Base-by-base conservation (phyloP, 2,329 filamentous ascomycete genomes). In the Torrubiellomyces zombiae region DNA sequence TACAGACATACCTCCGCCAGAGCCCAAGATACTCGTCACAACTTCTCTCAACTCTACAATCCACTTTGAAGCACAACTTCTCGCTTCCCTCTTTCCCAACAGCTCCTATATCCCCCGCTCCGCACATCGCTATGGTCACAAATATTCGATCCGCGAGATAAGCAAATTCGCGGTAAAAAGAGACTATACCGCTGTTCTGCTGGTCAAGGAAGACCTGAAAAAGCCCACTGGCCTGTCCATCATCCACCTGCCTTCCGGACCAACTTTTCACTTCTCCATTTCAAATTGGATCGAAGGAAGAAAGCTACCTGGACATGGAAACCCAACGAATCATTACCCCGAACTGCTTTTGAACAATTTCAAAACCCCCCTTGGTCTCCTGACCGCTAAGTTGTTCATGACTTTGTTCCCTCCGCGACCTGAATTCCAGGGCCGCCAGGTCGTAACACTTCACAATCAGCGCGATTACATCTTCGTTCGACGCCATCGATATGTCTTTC, bases 401-500 rank as follows among this genome's bases (percentile, higher is more conserved):
- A 51, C 47, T 8, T 35, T 56, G 23, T 55, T 56, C 51, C 89
- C 86, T 0, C 67, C 75, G 0, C 67, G 71, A 21, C 86, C 89
- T 0, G 81, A 95, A 40, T 59, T 95, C 5, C 64, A 77, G 37
- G 86, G 86, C 4, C 63, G 86, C 14, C 85, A 94, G 43, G 85
- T 94, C 1, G 72, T 94, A 7, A 94, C 86, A 1, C 55, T 94
- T 26, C 83, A 94, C 51, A 94, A 94, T 40, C 85, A 93, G 57
- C 75, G 86, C 34, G 86, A 95, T 51, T 95, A 86, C 50, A 89
- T 95, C 39, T 98, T 98, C 48, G 65, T 95, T 25, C 66, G 89
- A 5, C 63, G 85, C 18, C 85, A 95, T 50, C 65, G 89, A 23
- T 98, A 98, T 44, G 67, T 92, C 2, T 94, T 98, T 56, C 68